Conservation (phyloP, 2,329 filamentous ascomycete species). For the Neospermospora avenae region DNA sequence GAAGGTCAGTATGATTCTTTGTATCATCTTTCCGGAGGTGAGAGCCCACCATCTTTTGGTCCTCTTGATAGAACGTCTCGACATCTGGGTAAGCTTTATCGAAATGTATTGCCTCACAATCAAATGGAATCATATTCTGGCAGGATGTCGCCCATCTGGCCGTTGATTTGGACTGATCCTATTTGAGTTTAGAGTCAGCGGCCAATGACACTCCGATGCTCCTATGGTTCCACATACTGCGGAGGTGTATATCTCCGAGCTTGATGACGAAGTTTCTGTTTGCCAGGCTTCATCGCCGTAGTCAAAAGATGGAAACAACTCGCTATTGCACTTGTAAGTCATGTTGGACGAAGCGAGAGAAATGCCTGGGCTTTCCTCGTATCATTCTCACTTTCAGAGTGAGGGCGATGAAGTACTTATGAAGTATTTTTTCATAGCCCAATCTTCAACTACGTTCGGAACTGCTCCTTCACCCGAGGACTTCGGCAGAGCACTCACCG, state of each 20-base stretch:
- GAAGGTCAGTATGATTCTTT: no score
- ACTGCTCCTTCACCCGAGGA: neutral
- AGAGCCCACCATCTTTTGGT: no score
- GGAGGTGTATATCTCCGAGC: neutral
- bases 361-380: neutral
- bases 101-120: neutral
- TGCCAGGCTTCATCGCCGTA: conserved; percentile 5
- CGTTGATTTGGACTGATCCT: neutral
- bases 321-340: neutral
- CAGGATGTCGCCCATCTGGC: neutral
- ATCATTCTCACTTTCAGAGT: no score
- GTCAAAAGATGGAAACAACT: neutral
- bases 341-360: neutral
- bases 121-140: neutral
- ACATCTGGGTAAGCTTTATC: neutral
- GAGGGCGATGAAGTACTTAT: neutral
- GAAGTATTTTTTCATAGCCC: neutral
- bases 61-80: no score
- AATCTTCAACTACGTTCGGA: neutral
- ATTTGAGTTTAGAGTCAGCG: neutral
- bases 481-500: neutral
- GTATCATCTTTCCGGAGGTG: no score
- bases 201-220: neutral
- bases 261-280: neutral
- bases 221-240: neutral